A percentile compares a stretch with the other conserved stretches of the same genome.
phyloP scores from a whole-genome alignment of 2,329 filamentous ascomycete genomes.

The Arthrobotrys iridis region DNA sequence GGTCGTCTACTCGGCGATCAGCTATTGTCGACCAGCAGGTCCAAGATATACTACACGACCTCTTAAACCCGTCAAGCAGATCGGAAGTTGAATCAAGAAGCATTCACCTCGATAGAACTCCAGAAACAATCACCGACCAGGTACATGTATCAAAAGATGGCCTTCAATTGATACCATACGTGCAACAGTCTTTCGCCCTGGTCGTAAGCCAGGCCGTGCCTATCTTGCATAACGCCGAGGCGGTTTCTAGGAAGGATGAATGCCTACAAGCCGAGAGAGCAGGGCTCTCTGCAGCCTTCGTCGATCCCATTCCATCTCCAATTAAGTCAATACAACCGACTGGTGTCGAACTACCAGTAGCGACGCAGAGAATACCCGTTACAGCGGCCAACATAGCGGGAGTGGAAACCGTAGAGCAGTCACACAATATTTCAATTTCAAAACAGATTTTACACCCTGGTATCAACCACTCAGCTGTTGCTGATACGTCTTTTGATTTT shows the following conservation, averaged over 20 bases:
- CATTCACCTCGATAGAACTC: neutral
- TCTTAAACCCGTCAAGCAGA: neutral
- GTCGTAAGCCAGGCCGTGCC: neutral
- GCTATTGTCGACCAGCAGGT: neutral
- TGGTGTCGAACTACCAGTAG: neutral
- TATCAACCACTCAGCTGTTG: no score
- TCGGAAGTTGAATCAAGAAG: neutral
- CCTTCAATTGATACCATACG: neutral
- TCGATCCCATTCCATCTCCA: neutral
- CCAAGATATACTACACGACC: neutral
- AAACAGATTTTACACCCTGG: no score
- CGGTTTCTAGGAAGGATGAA: neutral
- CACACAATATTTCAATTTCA: no score
- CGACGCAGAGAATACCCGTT: no score
- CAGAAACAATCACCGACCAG: neutral
- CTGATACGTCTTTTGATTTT: neutral
- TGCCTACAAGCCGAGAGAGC: neutral
- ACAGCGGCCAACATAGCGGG: no score
- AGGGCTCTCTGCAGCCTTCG: no score
- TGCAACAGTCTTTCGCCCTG: neutral
- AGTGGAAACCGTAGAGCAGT: no score
- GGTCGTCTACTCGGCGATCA: neutral
- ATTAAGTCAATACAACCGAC: neutral
- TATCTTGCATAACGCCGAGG: neutral
- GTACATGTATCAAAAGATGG: no score